Evolutionary conservation across 768 basidiomycete genomes (phyloP).

Genomic region (Mycena latifolia): DNA sequence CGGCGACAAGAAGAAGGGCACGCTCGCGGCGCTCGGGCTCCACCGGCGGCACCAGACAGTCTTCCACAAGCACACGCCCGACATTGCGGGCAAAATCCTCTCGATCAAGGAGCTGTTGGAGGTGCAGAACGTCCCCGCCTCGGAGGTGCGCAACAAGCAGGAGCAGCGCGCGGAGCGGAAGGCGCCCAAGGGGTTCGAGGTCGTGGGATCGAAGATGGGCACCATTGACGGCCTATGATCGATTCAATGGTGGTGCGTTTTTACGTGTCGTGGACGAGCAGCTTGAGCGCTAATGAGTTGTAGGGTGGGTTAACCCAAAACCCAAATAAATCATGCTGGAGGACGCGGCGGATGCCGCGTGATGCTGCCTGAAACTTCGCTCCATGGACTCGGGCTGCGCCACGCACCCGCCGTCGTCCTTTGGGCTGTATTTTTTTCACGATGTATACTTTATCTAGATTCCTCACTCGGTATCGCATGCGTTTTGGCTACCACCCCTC

Average conservation of each 20-base stretch:
- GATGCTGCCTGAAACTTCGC: too few relatives aligned
- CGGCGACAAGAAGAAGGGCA: slow-evolving; percentile 75
- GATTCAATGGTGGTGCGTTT: not conserved
- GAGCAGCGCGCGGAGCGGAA: slow-evolving; percentile 77
- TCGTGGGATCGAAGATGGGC: slow-evolving; percentile 51
- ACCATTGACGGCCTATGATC: slow-evolving; percentile 23
- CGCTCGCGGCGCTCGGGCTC: slow-evolving; percentile 84
- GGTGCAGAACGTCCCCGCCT: slow-evolving; percentile 85
- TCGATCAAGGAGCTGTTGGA: slow-evolving; percentile 90
- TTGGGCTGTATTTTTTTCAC: too few relatives aligned
- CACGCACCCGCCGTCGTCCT: too few relatives aligned
- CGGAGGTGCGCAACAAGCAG: slow-evolving; percentile 73
- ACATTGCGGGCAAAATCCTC: slow-evolving; percentile 88
- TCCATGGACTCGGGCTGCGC: too few relatives aligned
- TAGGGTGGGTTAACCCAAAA: too few relatives aligned
- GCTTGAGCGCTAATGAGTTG: too few relatives aligned
- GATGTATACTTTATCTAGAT: too few relatives aligned
- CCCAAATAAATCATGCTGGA: too few relatives aligned
- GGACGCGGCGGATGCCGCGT: too few relatives aligned
- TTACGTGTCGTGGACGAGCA: too few relatives aligned
- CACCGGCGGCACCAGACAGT: slow-evolving; percentile 88
- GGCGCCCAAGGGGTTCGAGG: slow-evolving; percentile 76
- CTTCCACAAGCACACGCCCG: slow-evolving; percentile 79
- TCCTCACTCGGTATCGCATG: too few relatives aligned
- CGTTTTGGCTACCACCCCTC: too few relatives aligned